These are phyloP conservation scores for Teunomyces kruisii DNA, from an alignment of 805 yeast genomes.

Conservation along the genomic window DNA sequence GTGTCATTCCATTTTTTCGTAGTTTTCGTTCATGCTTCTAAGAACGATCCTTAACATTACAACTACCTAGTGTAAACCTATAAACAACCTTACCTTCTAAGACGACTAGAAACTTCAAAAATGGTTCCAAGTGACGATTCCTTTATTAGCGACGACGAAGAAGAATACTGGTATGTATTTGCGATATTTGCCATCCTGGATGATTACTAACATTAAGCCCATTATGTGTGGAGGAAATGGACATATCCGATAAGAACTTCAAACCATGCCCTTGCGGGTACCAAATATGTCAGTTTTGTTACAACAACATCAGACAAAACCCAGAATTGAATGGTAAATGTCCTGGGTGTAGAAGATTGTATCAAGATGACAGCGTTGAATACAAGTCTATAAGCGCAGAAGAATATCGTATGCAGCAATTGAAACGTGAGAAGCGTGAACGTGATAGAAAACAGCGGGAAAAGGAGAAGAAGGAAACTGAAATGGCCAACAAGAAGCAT, in stretches of 20 bases:
- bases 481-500: slow-evolving; percentile 79
- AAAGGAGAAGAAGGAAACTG: slow-evolving; percentile 88
- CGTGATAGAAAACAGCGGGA: slow-evolving; percentile 81
- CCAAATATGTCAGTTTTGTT: slow-evolving; percentile 97
- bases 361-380: slow-evolving; percentile 91
- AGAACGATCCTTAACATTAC: neutral
- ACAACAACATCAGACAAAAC: slow-evolving; percentile 91
- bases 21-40: neutral
- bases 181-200: neutral
- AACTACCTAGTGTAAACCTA: neutral
- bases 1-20: slow-evolving; percentile 3
- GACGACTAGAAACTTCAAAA: neutral
- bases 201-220: slow-evolving; percentile 55
- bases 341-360: slow-evolving; percentile 94
- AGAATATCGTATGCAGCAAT: slow-evolving; percentile 80
- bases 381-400: slow-evolving; percentile 82
- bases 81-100: neutral
- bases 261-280: slow-evolving; percentile 99
- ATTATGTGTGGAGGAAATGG: slow-evolving; percentile 97
- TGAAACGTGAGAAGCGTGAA: slow-evolving; percentile 77
- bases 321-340: slow-evolving; percentile 95
- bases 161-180: slow-evolving; percentile 60
- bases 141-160: slow-evolving; percentile 76
- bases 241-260: slow-evolving; percentile 91
- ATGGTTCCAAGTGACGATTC: slow-evolving; percentile 47